Conservation (phyloP, 352 stramenopile genomes). For the Pythium volutum region DNA sequence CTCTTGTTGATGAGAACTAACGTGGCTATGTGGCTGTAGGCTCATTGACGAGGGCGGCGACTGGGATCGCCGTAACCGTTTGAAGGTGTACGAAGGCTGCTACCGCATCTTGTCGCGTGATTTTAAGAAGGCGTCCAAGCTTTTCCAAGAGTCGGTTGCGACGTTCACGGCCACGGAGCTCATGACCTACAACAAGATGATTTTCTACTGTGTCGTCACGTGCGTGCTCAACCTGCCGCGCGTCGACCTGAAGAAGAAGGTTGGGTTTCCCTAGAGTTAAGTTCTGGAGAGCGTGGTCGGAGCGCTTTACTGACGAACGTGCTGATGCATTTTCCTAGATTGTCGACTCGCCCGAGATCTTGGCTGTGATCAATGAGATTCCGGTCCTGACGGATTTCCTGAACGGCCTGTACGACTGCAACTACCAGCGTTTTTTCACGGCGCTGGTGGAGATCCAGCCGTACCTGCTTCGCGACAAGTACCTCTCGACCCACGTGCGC, state of each 20-base stretch:
- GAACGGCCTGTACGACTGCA: conserved; percentile 95
- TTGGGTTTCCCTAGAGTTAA: too few species aligned
- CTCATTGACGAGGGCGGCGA: conserved; percentile 95
- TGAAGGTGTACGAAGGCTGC: conserved; percentile 98
- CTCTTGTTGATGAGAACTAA: neutral
- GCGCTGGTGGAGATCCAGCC: conserved; percentile 87
- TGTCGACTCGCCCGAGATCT: conserved; percentile 97
- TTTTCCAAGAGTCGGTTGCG: conserved; percentile 96
- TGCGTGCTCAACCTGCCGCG: conserved; percentile 93
- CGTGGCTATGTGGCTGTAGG: conserved; percentile 25
- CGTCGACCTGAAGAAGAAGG: conserved; percentile 96
- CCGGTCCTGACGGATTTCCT: conserved; percentile 85
- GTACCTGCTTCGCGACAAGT: conserved; percentile 90
- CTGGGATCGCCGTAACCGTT: conserved; percentile 98
- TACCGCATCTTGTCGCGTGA: conserved; percentile 92
- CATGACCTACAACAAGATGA: conserved; percentile 96
- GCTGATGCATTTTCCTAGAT: conserved; percentile 28
- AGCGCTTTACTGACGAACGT: neutral
- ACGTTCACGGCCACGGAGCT: conserved; percentile 98
- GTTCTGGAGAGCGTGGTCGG: too few species aligned
- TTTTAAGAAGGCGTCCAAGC: conserved; percentile 90
- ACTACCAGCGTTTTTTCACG: conserved; percentile 97
- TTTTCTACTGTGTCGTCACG: conserved; percentile 96
- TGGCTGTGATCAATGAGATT: conserved; percentile 86
- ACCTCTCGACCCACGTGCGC: conserved; percentile 89